Base-by-base conservation (phyloP, 495 filamentous ascomycete genomes). In the Daldinia vernicosa region DNA sequence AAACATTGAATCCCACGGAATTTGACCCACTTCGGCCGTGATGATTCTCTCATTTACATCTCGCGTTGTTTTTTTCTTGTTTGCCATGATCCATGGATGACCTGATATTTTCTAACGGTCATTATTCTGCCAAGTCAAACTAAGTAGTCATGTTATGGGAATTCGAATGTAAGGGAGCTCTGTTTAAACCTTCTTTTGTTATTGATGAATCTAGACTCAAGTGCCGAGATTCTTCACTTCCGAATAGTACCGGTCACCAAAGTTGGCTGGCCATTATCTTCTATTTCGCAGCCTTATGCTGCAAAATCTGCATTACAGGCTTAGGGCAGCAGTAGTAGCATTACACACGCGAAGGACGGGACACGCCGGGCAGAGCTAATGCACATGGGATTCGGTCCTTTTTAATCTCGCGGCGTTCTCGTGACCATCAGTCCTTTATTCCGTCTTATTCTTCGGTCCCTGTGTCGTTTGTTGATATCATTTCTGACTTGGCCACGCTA, bases 321-420 rank as follows among this genome's bases (percentile, higher is more conserved):
- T 52, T 56, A 57, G 17, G 22, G 17, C 32, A 40, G 26, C 53
- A 50, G 28, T 39, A 66, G 32, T 9, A 28, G 50, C 27, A 30
- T 15, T 28, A 11, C 6, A 40, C n/a, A 40, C 0, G 52, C 63
- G 59, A 64, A 43, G 55, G 65, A 60, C 50, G 60, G 55, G 57
- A 30, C 26, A 57, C 33, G 37, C 58, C 33, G 14, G 30, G n/a
- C 2, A 66, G 52, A 59, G 27, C 70, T 63, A 69, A 69, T 66
- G 66, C 66, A 69, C 39, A 69, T 51, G 61, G 69, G 33, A 73
- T 66, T 73, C 70, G 70, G 70, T 73, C 70, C 70, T 73, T 73
- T 73, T 73, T 45, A 26, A 40, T n/a, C 58, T 58, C 53, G 57
- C 66, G 52, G 56, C 58, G 56, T 57, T 69, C 60, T 69, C 61